These are phyloP conservation scores for Mycosarcoma maydis DNA, from an alignment of 1,284 basidiomycete species.

Conservation along the genomic window DNA sequence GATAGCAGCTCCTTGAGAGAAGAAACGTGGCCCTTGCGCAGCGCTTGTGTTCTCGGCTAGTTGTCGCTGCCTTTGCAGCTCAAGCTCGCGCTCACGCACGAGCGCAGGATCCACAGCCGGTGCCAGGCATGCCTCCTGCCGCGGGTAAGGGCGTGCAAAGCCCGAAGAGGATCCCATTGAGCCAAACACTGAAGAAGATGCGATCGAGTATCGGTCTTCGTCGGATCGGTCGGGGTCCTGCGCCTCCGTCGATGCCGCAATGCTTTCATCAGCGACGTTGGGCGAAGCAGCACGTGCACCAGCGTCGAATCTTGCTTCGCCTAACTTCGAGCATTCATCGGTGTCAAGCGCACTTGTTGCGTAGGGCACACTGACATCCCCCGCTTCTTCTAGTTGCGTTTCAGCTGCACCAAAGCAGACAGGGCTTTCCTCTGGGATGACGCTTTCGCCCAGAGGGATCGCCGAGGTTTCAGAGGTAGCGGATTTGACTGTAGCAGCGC, in stretches of 20 bases:
- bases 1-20: slow-evolving; percentile 57
- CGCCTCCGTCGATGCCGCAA: not conserved
- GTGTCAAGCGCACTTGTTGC: not conserved
- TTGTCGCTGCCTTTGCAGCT: slow-evolving; percentile 29
- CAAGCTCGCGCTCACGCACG: slow-evolving; percentile 27
- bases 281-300: not conserved
- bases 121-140: slow-evolving; percentile 7
- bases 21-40: slow-evolving; percentile 46
- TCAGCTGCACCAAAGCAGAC: slow-evolving; percentile 2
- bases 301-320: not conserved
- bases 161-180: slow-evolving; percentile 40
- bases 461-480: slow-evolving; percentile 7
- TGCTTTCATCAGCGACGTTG: not conserved
- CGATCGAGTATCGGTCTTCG: slow-evolving; percentile 48
- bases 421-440: slow-evolving; percentile 32
- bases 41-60: slow-evolving; percentile 49
- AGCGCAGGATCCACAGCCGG: slow-evolving; percentile 13
- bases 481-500: not conserved
- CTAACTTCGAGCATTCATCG: not conserved
- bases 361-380: slow-evolving; percentile 9
- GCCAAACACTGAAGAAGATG: slow-evolving; percentile 46
- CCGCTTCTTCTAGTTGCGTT: not conserved
- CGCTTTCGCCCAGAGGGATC: slow-evolving; percentile 26
- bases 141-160: slow-evolving; percentile 17
- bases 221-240: slow-evolving; percentile 36